These are phyloP conservation scores for Nicotiana tomentosiformis DNA, from an alignment of 257 asterid genomes.

Conservation along the genomic window DNA sequence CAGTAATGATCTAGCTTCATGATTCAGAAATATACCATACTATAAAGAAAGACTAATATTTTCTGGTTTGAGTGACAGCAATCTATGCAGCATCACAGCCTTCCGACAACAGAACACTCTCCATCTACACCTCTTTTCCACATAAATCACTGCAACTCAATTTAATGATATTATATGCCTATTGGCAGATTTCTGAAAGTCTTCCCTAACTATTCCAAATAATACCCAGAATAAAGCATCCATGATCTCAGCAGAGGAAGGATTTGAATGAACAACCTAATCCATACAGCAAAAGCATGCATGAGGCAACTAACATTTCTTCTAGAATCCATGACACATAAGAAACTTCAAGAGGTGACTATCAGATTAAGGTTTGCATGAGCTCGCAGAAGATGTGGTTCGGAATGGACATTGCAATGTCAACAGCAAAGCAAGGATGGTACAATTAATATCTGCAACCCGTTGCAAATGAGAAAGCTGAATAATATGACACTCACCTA, in stretches of 20 bases:
- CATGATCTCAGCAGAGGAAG: not conserved
- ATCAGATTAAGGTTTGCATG: not conserved
- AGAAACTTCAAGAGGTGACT: not conserved
- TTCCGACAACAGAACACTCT: not conserved
- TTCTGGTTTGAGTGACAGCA: not conserved
- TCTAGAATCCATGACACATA: not conserved
- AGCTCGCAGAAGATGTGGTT: not conserved
- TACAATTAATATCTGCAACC: not conserved
- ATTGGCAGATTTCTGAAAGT: not conserved
- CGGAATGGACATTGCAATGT: conserved; percentile 1
- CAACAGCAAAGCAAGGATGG: not conserved
- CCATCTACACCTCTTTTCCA: not conserved
- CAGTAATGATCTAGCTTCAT: not conserved
- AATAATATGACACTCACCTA: not conserved
- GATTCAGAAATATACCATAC: not conserved
- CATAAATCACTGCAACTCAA: not conserved
- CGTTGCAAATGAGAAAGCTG: not conserved
- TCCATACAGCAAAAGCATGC: not conserved
- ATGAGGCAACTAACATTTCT: not conserved
- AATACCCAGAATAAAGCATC: not conserved
- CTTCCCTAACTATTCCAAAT: not conserved
- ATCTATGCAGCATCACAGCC: not conserved
- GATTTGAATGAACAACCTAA: not conserved
- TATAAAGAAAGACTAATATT: not conserved
- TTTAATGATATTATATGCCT: not conserved